A percentile compares a stretch with the other conserved stretches of the same genome.
Evolutionary conservation across 1,139 yeast species (phyloP).

Genomic region (Eremothecium coryli): DNA sequence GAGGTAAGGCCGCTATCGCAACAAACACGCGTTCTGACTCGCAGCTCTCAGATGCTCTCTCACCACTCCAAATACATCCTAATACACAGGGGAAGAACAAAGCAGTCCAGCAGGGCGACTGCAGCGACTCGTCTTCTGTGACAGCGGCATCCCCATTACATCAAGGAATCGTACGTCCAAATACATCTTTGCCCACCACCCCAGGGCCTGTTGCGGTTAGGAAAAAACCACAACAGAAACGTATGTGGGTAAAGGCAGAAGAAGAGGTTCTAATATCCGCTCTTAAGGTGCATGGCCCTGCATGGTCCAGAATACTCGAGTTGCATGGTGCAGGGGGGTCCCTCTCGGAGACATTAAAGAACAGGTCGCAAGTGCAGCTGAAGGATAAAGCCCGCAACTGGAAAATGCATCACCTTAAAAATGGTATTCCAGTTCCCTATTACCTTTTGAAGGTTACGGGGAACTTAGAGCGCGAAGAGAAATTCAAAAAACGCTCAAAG

Average conservation of each 20-base stretch:
- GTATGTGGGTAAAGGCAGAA: slow-evolving; percentile 82
- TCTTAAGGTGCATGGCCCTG: slow-evolving; percentile 72
- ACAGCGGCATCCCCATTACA: not conserved
- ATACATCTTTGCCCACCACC: not conserved
- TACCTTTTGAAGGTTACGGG: slow-evolving; percentile 82
- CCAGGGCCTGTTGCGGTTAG: slow-evolving; percentile 3
- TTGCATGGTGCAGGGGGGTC: slow-evolving; percentile 89
- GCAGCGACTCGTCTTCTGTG: slow-evolving; percentile 8
- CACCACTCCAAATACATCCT: not conserved
- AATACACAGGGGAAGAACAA: not conserved
- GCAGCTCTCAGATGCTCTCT: not conserved
- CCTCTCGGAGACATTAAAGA: slow-evolving; percentile 70
- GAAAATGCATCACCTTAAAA: slow-evolving; percentile 75
- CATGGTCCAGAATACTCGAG: slow-evolving; percentile 85
- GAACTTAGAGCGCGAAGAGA: slow-evolving; percentile 53
- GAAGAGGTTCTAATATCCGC: slow-evolving; percentile 81
- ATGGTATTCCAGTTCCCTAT: slow-evolving; percentile 63
- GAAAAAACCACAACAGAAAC: slow-evolving; percentile 27
- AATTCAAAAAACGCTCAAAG: slow-evolving; percentile 26
- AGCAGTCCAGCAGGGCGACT: slow-evolving; percentile 7
- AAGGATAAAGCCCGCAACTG: slow-evolving; percentile 95
- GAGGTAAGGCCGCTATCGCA: slow-evolving; percentile 33
- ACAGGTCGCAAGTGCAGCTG: slow-evolving; percentile 80
- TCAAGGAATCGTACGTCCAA: not conserved
- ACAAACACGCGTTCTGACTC: not conserved